Conservation (phyloP, 306 rosid genomes). For the Cicer chorassanicum region DNA sequence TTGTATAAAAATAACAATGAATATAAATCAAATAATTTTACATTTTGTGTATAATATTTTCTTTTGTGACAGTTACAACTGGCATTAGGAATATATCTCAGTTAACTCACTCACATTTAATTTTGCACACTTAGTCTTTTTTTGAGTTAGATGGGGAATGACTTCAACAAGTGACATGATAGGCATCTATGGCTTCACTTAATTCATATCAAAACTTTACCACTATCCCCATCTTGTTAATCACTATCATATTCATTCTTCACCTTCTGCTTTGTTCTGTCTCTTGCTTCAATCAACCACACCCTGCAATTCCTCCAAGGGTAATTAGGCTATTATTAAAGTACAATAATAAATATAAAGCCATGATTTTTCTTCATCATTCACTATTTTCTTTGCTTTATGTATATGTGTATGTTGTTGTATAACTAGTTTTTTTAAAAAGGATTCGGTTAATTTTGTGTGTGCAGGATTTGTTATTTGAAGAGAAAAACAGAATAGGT, state of each 20-base stretch:
- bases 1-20: too few relatives aligned
- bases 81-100: conserved; percentile 36
- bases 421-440: too few relatives aligned
- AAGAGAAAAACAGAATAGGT: conserved; percentile 69
- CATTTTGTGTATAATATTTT: neutral
- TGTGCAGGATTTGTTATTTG: conserved; percentile 56
- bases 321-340: conserved; percentile 40
- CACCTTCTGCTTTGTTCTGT: conserved; percentile 45
- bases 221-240: neutral
- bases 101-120: neutral
- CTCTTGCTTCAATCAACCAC: conserved; percentile 46
- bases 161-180: conserved; percentile 43
- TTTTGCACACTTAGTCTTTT: neutral
- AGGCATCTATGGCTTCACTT: conserved; percentile 44
- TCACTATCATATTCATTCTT: conserved; percentile 42
- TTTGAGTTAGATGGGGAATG: conserved; percentile 35
- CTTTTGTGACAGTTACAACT: conserved; percentile 17
- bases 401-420: neutral
- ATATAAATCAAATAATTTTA: too few relatives aligned
- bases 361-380: neutral
- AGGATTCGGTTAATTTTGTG: neutral
- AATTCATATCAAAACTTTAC: conserved; percentile 19
- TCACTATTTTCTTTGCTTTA: neutral
- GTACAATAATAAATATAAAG: neutral
- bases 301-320: conserved; percentile 47